These are phyloP conservation scores for Fusarium robinianum DNA, from an alignment of 2,329 filamentous ascomycete genomes.

Conservation along the genomic window DNA sequence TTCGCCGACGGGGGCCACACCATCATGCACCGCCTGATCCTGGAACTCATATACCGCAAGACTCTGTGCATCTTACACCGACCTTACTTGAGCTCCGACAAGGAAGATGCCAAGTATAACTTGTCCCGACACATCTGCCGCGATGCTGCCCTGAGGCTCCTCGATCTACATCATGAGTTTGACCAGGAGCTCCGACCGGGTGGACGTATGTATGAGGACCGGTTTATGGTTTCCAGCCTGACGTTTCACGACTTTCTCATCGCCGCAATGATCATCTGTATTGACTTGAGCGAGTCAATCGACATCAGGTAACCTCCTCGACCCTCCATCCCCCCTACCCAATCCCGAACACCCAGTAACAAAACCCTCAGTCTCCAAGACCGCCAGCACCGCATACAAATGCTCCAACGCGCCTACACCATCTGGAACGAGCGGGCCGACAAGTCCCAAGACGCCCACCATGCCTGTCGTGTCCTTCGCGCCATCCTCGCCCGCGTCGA, in stretches of 20 bases:
- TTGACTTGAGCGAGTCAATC: slow-evolving; percentile 51
- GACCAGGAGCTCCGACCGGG: slow-evolving; percentile 52
- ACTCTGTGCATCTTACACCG: slow-evolving; percentile 56
- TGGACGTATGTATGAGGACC: slow-evolving; percentile 56
- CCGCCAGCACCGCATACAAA: slow-evolving; percentile 42
- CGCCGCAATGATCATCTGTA: slow-evolving; percentile 62
- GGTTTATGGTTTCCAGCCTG: slow-evolving; percentile 58
- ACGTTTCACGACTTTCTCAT: slow-evolving; percentile 62
- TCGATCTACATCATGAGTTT: slow-evolving; percentile 54
- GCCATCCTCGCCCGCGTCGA: slow-evolving; percentile 48
- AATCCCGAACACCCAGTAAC: not conserved
- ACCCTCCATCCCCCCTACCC: not conserved
- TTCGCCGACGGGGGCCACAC: slow-evolving; percentile 50
- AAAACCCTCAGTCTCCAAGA: slow-evolving; percentile 36
- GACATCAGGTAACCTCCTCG: slow-evolving; percentile 42
- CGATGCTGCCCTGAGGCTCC: slow-evolving; percentile 49
- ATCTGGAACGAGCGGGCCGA: slow-evolving; percentile 49
- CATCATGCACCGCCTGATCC: slow-evolving; percentile 54
- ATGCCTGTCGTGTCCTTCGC: slow-evolving; percentile 49
- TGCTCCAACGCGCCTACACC: slow-evolving; percentile 47
- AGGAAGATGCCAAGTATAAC: slow-evolving; percentile 44
- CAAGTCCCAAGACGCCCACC: slow-evolving; percentile 48
- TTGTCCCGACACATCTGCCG: slow-evolving; percentile 49
- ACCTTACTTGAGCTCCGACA: slow-evolving; percentile 49
- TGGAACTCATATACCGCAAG: slow-evolving; percentile 55